Percentiles rank a stretch among this genome's conserved stretches.
Conservation (phyloP, 1,284 basidiomycete genomes). For the Pyrrhoderma noxium region DNA sequence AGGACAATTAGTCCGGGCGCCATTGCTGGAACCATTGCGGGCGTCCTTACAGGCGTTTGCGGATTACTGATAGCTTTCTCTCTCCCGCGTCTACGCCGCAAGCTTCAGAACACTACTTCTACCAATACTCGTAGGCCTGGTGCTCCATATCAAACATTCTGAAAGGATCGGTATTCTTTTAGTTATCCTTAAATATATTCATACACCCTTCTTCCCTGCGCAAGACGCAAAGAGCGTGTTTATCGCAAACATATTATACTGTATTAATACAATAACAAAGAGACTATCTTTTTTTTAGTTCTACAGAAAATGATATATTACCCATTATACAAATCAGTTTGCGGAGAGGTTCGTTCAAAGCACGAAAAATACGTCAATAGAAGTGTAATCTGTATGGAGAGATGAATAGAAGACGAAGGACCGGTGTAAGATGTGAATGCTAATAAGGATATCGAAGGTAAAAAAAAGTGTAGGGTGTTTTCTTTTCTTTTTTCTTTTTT, state of each 20-base stretch:
- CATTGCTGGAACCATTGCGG: constrained; percentile 24
- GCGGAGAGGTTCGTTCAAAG: not conserved
- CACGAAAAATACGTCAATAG: not conserved
- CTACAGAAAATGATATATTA: constrained; percentile 5
- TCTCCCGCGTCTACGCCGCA: constrained; percentile 20
- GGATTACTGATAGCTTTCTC: constrained; percentile 23
- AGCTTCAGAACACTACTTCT: not conserved
- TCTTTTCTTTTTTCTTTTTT: too few relatives aligned
- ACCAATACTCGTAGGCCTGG: constrained; percentile 10
- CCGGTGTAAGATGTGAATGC: not conserved
- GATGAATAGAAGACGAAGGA: not conserved
- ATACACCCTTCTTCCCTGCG: too few relatives aligned
- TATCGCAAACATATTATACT: not conserved
- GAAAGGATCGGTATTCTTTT: not conserved
- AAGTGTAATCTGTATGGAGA: constrained; percentile 1
- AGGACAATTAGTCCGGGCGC: constrained; percentile 23
- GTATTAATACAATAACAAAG: too few relatives aligned
- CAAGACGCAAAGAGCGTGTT: not conserved
- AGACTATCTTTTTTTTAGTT: not conserved
- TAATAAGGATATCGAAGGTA: constrained; percentile 17
- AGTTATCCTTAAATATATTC: not conserved
- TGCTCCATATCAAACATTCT: constrained; percentile 16
- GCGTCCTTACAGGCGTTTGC: constrained; percentile 21
- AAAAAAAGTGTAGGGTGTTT: not conserved
- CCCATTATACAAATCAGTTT: constrained; percentile 2